A percentile compares a stretch with the other conserved stretches of the same genome.
Conservation (phyloP, 306 rosid genomes). For the Erythrophleum fordii region DNA sequence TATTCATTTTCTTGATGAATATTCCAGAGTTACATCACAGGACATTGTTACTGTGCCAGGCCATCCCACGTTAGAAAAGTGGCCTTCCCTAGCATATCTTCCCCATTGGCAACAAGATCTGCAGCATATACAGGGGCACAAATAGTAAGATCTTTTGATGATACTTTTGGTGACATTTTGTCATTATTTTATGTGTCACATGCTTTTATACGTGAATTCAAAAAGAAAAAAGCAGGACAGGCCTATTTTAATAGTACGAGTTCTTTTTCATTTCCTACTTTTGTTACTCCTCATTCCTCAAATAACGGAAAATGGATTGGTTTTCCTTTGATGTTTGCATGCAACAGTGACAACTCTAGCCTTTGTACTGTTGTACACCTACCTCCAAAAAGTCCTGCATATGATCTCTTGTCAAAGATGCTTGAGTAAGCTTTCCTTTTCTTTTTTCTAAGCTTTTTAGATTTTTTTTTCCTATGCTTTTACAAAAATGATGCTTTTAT, state of each 20-base stretch:
- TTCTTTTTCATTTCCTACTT: conserved; percentile 25
- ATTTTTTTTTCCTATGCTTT: conserved; percentile 4
- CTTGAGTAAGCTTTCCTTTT: conserved; percentile 76
- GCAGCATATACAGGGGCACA: conserved; percentile 85
- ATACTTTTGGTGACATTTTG: not conserved
- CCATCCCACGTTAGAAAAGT: conserved; percentile 93
- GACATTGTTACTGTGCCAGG: conserved; percentile 64
- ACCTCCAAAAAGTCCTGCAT: conserved; percentile 80
- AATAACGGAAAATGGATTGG: conserved; percentile 9
- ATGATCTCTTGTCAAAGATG: conserved; percentile 93
- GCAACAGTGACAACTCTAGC: conserved; percentile 79
- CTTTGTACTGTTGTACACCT: conserved; percentile 77
- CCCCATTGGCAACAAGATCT: conserved; percentile 87
- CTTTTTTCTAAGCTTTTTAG: conserved; percentile 33
- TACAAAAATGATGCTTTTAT: conserved; percentile 1
- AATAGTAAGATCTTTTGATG: conserved; percentile 66
- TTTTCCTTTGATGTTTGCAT: conserved; percentile 19
- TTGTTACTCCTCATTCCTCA: not conserved
- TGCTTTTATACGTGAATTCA: conserved; percentile 8
- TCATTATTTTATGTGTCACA: conserved; percentile 16
- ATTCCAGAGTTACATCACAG: conserved; percentile 42
- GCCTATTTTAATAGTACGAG: conserved; percentile 12
- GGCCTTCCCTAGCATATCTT: conserved; percentile 92
- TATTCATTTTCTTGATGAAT: conserved; percentile 41
- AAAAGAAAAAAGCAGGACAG: conserved; percentile 10